Conservation (phyloP, 306 rosid species). For the Betula pendula region DNA sequence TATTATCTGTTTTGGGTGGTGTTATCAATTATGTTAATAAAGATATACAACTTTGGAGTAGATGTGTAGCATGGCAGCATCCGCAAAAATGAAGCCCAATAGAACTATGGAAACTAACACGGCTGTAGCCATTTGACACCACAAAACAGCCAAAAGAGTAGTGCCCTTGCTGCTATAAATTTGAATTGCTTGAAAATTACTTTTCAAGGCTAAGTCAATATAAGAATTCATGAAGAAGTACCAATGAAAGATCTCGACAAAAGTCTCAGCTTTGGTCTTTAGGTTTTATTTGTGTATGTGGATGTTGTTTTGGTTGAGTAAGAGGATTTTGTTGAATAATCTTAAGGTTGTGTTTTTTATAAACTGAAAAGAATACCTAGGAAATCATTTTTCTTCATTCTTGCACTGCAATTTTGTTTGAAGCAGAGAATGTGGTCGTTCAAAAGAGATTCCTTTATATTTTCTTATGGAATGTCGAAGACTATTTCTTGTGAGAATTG, state of each 20-base stretch:
- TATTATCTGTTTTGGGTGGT: not conserved
- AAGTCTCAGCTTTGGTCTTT: not conserved
- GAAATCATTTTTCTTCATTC: not conserved
- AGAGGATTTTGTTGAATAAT: not conserved
- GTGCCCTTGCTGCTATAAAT: not conserved
- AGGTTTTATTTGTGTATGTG: not conserved
- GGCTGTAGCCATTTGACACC: not conserved
- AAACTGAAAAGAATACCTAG: not conserved
- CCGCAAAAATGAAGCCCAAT: not conserved
- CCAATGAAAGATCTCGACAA: not conserved
- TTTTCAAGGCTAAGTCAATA: not conserved
- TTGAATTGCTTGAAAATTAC: not conserved
- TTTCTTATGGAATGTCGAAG: not conserved
- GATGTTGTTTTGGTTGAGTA: not conserved
- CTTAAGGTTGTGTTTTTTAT: not conserved
- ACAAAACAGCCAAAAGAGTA: not conserved
- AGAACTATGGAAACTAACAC: not conserved
- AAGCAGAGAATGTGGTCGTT: not conserved
- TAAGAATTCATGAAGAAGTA: not conserved
- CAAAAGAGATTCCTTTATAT: not conserved
- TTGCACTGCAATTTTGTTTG: not conserved
- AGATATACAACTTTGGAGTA: not conserved
- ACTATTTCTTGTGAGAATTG: not conserved
- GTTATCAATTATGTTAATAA: not conserved
- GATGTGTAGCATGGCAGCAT: not conserved